Base-by-base conservation (phyloP, 2,329 filamentous ascomycete species). In the Canariomyces notabilis region DNA sequence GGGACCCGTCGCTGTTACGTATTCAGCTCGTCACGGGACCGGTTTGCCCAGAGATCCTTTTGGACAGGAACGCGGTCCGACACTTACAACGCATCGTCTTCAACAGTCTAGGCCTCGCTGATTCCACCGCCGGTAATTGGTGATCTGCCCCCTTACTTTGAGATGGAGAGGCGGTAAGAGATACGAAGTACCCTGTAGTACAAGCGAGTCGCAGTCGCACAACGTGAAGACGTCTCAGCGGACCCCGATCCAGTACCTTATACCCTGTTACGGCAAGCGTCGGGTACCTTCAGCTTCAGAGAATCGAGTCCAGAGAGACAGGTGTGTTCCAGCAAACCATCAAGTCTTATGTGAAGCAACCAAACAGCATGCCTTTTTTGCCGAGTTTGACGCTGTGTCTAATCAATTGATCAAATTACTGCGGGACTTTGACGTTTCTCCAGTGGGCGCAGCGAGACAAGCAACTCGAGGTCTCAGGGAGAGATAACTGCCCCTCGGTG, bases 21-120 rank as follows among this genome's bases (percentile, higher is more conserved):
- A 55, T 36, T 56, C 43, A 12, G 18, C 32, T 42, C 37, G 46
- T 58, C 56, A 58, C 56, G 56, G 51, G 56, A 58, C 46, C 50
- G 44, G 21, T n/a, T 22, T 20, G 36, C 39, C 32, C 42, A 35
- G 38, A 46, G 42, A 46, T 34, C 33, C 14, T n/a, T 40, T 34
- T 35, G 42, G 37, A 29, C 26, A 18, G 18, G 16, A 23, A 15
- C 33, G 11, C 14, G 42, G 21, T 39, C 16, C 20, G 15, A 6
- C 22, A 36, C n/a, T 39, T 22, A 20, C 23, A 19, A 42, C 40
- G n/a, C 37, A 45, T 40, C 33, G 48, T 50, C 53, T 48, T 49
- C 48, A 41, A 45, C 43, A 52, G 31, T 44, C 42, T 40, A 42
- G 50, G 29, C 40, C 12, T 35, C 15, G 32, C 49, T 51, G 47